Base-by-base conservation (phyloP, 805 yeast species). In the Pichia exigua region DNA sequence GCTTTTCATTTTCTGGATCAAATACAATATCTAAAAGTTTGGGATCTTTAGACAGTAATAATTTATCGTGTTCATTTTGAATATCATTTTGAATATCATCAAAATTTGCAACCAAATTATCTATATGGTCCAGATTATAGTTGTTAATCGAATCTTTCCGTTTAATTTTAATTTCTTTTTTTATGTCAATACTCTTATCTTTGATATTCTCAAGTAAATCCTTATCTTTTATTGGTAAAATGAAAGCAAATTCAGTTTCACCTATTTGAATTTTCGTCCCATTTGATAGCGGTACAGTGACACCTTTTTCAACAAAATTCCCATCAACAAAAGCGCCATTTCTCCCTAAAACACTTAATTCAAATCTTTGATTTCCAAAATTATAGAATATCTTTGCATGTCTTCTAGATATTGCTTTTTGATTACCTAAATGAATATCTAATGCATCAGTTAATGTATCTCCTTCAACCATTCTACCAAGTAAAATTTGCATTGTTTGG, bases 261-360 rank as follows among this genome's bases (percentile, higher is more conserved):
- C 97, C 98, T 41, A 94, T 88, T 66, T 94, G 98, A 47, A 94
- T 82, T 60, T 86, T 85, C 1, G 91, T 82, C 42, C 85, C 87
- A 67, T 92, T 88, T 22, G 74, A 74, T 45, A 94, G 71, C 2
- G 96, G 96, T 10, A 94, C 90, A 0, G 99, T 94, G 39, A 87
- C 82, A 10, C 96, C 97, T 54, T 86, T 81, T 63, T 89, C 97
- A 8, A 94, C 85, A 66, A 92, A 94, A 38, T 74, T 74, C 58
- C 90, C 96, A 66, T 92, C 94, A 4, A 94, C 96, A 73, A 94
- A 94, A 2, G 97, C 97, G 40, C 99, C 99, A 66, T 94, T 94
- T 59, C 96, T 78, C 20, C 99, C 99, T 59, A 91, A 74, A 2
- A 94, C 90, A 10, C 95, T 83, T 44, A 94, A 71, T 67, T 94